Evolutionary conservation across 2,329 filamentous ascomycete genomes (phyloP).

Genomic region (Colletotrichum gloeosporioides): DNA sequence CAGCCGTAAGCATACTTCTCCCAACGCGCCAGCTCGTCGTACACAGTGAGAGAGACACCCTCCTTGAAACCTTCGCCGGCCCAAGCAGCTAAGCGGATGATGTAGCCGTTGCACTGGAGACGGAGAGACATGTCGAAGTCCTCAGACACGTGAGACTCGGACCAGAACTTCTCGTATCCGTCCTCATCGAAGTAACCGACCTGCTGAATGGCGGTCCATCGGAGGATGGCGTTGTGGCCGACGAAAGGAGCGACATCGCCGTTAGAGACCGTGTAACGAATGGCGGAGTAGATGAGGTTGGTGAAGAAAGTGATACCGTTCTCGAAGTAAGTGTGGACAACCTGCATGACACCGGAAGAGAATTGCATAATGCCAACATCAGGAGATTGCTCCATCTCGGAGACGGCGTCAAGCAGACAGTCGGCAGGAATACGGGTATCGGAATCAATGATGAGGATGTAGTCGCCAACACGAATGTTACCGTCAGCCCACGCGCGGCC

Average conservation of each 20-base stretch:
- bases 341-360: conserved; percentile 80
- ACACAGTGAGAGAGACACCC: conserved; percentile 83
- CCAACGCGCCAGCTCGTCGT: conserved; percentile 85
- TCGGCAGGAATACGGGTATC: conserved; percentile 80
- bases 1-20: conserved; percentile 89
- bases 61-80: conserved; percentile 81
- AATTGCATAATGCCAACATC: conserved; percentile 83
- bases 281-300: conserved; percentile 78
- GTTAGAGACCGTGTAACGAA: conserved; percentile 78
- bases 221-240: conserved; percentile 79
- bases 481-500: conserved; percentile 82
- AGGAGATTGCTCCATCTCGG: conserved; percentile 81
- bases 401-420: conserved; percentile 79
- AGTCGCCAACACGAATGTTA: conserved; percentile 85
- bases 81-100: conserved; percentile 75
- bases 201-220: conserved; percentile 78
- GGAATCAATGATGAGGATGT: conserved; percentile 79
- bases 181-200: conserved; percentile 74
- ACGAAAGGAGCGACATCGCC: conserved; percentile 81
- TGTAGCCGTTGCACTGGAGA: conserved; percentile 74
- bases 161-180: conserved; percentile 82
- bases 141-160: conserved; percentile 79
- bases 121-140: conserved; percentile 85
- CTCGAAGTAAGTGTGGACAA: conserved; percentile 75
- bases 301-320: conserved; percentile 76